phyloP scores from a whole-genome alignment of 495 filamentous ascomycete genomes.

The Hypoxylon trugodes region DNA sequence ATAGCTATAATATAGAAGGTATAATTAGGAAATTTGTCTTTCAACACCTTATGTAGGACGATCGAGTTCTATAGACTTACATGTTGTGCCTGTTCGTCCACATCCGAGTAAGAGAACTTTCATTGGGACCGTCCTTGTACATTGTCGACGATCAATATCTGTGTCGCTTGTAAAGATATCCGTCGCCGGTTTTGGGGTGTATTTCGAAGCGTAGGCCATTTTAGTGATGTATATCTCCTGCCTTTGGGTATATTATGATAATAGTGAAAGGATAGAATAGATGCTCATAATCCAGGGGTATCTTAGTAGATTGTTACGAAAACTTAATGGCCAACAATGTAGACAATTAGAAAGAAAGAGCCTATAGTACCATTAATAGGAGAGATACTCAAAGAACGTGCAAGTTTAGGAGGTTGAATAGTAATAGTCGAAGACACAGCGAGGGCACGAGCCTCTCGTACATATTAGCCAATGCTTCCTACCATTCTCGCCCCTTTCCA shows the following conservation, averaged over 20 bases:
- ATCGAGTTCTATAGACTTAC: conserved; percentile 60
- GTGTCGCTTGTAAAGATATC: conserved; percentile 63
- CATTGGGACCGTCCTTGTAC: conserved; percentile 71
- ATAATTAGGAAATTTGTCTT: no score
- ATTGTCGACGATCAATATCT: conserved; percentile 68
- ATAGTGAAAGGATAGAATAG: not conserved
- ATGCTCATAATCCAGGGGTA: not conserved
- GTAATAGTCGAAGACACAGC: not conserved
- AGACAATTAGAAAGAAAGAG: not conserved
- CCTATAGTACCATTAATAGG: not conserved
- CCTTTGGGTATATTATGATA: not conserved
- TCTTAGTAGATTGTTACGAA: not conserved
- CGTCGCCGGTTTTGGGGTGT: conserved; percentile 44
- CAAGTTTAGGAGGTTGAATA: not conserved
- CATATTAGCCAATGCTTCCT: not conserved
- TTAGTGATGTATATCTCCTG: not conserved
- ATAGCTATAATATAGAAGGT: conserved; percentile 53
- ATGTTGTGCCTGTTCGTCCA: conserved; percentile 73
- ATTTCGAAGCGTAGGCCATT: conserved; percentile 45
- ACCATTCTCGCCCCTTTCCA: not conserved
- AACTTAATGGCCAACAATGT: not conserved
- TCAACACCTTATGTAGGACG: no score
- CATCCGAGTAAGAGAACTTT: conserved; percentile 70
- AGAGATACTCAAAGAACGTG: not conserved
- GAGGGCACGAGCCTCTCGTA: not conserved